Base-by-base conservation (phyloP, 495 filamentous ascomycete genomes). In the Hypoxylon crocopeplum region DNA sequence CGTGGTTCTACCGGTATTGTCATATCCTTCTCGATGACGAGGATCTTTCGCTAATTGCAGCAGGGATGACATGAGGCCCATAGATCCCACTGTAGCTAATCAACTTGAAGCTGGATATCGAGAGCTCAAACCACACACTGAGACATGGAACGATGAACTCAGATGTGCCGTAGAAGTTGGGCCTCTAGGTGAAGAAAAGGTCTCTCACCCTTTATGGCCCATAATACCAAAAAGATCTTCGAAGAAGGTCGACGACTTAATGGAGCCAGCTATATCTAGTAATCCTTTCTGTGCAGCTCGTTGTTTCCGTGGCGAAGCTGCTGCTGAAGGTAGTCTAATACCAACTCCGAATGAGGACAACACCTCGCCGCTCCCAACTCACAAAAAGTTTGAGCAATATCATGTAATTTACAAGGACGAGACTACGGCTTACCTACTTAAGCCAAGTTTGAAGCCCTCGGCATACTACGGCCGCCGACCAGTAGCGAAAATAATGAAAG, bases 61-160 rank as follows among this genome's bases (percentile, higher is more conserved):
- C 13, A 73, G 77, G 36, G 92, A 97, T 66, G 92, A 90, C 2
- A 95, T 97, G 90, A 75, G 88, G 21, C 94, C 94, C 1, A 86
- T 98, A 7, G 90, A 96, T 62, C 82, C 89, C 3, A 79, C 85
- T n/a, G 87, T 96, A 30, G 93, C 94, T 22, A 98, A 97, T 69
- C 90, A 91, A 68, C 80, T 98, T 0, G 94, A 98, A 63, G 83
- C 84, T 21, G 94, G 94, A 15, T 98, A 96, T 69, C 73, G 84
- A 27, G 89, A 94, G 59, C 80, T 98, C 32, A 87, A 87, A 44
- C 90, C 91, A 0, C 97, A 93, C 89, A 92, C 90, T 1, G 82
- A 94, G 59, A 96, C 93, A 0, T 98, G 95, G 92, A 82, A 82
- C 40, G 93, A 97, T 69, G 93, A 98, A 71, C 79, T 98, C 10